A percentile compares a stretch with the other conserved stretches of the same genome.
phyloP scores from a whole-genome alignment of 2,329 filamentous ascomycete species.

The Xylaria sp. region DNA sequence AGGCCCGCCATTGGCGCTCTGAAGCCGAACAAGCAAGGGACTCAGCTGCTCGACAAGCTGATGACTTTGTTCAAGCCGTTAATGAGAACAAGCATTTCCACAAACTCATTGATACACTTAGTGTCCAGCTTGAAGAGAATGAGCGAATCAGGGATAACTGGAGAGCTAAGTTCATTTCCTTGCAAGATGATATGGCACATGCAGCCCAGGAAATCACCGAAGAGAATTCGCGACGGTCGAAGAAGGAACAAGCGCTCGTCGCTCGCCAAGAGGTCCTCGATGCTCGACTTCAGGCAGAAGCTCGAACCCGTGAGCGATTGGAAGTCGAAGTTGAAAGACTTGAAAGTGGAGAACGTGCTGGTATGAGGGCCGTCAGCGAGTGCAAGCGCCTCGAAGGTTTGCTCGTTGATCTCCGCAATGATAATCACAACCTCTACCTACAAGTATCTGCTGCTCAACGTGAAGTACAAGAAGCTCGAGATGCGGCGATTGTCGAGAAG shows the following conservation, averaged over 20 bases:
- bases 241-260: conserved; percentile 78
- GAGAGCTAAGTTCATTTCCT: conserved; percentile 79
- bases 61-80: conserved; percentile 54
- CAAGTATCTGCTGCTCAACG: conserved; percentile 73
- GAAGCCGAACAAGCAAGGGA: conserved; percentile 67
- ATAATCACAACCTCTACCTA: conserved; percentile 76
- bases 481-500: conserved; percentile 64
- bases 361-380: conserved; percentile 67
- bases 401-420: conserved; percentile 63
- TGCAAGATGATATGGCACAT: conserved; percentile 85
- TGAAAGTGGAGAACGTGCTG: conserved; percentile 67
- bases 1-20: conserved; percentile 64
- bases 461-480: conserved; percentile 83
- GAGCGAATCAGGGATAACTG: conserved; percentile 83
- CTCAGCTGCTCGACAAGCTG: conserved; percentile 53
- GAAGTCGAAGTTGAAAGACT: conserved; percentile 70
- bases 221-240: conserved; percentile 79
- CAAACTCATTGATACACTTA: conserved; percentile 74
- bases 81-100: conserved; percentile 76
- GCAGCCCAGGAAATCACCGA: conserved; percentile 80
- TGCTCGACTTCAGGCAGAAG: conserved; percentile 75
- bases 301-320: conserved; percentile 69
- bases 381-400: conserved; percentile 64
- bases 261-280: conserved; percentile 82
- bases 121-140: conserved; percentile 83